Evolutionary conservation across 352 stramenopile species (phyloP), one percentile per base, ranked within the genome.

Genomic region (Plasmopara halstedii): DNA sequence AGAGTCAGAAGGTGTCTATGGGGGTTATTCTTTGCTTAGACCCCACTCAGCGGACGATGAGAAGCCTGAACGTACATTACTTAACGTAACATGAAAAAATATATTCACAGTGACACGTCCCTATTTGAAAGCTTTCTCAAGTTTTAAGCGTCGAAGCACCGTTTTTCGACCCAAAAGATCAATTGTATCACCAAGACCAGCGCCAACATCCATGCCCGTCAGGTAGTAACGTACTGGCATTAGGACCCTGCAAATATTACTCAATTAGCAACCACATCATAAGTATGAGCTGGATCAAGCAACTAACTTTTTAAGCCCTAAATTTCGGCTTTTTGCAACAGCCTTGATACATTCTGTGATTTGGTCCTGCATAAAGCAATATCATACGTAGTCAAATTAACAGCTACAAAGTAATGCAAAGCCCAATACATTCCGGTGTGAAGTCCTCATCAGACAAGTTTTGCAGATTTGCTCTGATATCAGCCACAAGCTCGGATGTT

Each of bases 181-280:
- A 57, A 94, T 85, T 14, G 82, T 94, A 37, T 91, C 79, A 27
- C 79, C 82, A 21, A 94, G 63, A 34, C 77, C 73, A 45, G 82
- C 82, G 11, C 82, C 82, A 31, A 94, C 80, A 38, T 91, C 79
- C 78, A 91, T 91, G 5, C 77, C 82, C 1, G 82, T 94, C 19
- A 89, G 31, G 44, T 86, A 90, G 60, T 94, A 94, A 3, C 82
- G 82, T 39, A 91, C 74, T 8, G 82, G 79, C 82, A 94, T 94
- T n/a, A 92, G 59, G 34, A 92, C 73, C 42, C 81, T 92, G 22
- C 22, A 57, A 3, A 48, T 11, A 10, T 34, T 46, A 9, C 13
- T 49, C 20, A 25, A 7, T 45, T 6, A 45, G 44, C 21, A 17
- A 11, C 15, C n/a, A 32, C 9, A 23, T 23, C 40, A 34, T 13